Conservation (phyloP, 257 asterid species). For the Petrea volubilis region DNA sequence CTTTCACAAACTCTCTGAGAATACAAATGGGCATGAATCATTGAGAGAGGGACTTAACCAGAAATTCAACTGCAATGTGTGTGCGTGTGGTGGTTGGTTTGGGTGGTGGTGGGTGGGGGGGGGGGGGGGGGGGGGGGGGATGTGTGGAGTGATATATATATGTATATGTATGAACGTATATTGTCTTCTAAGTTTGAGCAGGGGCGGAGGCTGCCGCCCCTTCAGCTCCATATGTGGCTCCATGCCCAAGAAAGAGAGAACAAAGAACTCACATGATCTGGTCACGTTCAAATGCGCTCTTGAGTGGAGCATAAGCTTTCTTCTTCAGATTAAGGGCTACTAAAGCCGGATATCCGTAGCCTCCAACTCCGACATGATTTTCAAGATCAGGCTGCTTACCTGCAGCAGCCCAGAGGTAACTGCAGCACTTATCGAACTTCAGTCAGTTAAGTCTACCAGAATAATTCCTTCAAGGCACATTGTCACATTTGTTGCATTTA, state of each 20-base stretch:
- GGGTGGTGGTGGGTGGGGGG: background rate
- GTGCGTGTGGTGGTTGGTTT: background rate
- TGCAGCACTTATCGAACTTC: conserved; percentile 36
- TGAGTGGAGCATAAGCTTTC: conserved; percentile 79
- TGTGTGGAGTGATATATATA: too few relatives aligned
- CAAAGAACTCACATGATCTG: conserved; percentile 59
- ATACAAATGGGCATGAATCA: background rate
- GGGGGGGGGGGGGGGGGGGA: background rate
- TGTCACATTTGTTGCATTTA: background rate
- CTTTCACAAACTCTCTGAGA: conserved; percentile 78
- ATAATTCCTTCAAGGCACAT: background rate
- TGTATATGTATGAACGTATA: too few relatives aligned
- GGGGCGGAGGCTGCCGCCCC: too few relatives aligned
- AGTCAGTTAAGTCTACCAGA: conserved; percentile 1
- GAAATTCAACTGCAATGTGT: too few relatives aligned
- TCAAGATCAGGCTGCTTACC: conserved; percentile 92
- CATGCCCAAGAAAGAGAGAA: background rate
- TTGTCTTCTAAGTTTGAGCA: too few relatives aligned
- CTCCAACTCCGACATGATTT: conserved; percentile 87
- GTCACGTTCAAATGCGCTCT: conserved; percentile 76
- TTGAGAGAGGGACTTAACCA: too few relatives aligned
- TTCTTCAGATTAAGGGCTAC: conserved; percentile 85
- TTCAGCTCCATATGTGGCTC: too few relatives aligned
- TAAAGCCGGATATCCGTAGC: conserved; percentile 94
- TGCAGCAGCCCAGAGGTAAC: conserved; percentile 91